Percentiles rank a stretch among this genome's conserved stretches.
phyloP scores from a whole-genome alignment of 164 flowering plant genomes.

The Umbellularia californica region DNA sequence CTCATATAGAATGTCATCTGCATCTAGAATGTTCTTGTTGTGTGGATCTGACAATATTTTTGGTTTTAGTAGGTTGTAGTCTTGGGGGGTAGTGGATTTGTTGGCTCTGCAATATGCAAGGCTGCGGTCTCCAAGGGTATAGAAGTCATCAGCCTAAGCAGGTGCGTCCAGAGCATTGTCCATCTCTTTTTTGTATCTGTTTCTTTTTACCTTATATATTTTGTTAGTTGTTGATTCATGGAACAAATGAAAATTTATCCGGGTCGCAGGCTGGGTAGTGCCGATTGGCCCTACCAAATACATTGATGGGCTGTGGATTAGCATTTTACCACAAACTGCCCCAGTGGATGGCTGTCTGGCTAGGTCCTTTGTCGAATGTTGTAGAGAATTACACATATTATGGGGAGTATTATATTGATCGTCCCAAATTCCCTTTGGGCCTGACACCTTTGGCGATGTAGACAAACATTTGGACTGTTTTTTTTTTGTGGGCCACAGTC shows the following conservation, averaged over 20 bases:
- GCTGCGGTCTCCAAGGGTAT: constrained; percentile 91
- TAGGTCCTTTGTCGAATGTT: too few relatives aligned
- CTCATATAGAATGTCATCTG: not conserved
- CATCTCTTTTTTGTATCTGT: not conserved
- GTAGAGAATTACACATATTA: not conserved
- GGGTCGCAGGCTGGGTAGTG: not conserved
- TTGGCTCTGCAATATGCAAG: constrained; percentile 96
- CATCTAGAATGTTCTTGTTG: constrained; percentile 2
- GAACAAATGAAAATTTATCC: not conserved
- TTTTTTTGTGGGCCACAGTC: too few relatives aligned
- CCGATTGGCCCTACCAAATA: too few relatives aligned
- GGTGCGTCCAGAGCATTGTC: constrained; percentile 33
- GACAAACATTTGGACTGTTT: not conserved
- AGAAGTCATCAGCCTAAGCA: constrained; percentile 86
- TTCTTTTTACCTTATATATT: not conserved
- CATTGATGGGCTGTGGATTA: too few relatives aligned
- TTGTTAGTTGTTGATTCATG: not conserved
- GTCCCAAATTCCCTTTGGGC: not conserved
- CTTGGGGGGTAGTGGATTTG: constrained; percentile 95
- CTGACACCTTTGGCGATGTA: not conserved
- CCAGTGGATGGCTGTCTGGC: too few relatives aligned
- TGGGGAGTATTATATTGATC: not conserved
- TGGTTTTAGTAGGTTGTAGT: constrained; percentile 67
- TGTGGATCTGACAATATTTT: constrained; percentile 6
- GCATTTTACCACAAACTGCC: too few relatives aligned